Evolutionary conservation across 1,284 basidiomycete genomes (phyloP), one percentile per base, ranked within the genome.

Genomic region (Ustilago trichophora): DNA sequence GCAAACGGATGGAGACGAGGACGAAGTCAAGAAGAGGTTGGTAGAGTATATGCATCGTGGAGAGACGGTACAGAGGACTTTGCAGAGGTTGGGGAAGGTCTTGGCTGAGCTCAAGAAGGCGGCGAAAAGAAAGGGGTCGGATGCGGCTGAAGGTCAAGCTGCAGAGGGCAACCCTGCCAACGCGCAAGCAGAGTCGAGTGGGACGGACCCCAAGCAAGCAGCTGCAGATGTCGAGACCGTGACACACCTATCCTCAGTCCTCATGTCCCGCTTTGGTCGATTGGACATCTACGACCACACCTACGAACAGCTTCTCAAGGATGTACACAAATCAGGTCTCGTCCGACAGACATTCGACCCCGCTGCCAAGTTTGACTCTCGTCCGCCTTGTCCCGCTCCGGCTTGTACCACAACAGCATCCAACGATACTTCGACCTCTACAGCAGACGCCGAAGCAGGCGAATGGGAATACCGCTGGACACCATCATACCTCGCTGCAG

Each of bases 61-160:
- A 3, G 95, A 98, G 83, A 91, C 91, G 0, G 91, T 98, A 1
- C 84, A 97, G 21, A 91, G 92, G 78, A 91, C 93, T 4, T 82
- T 98, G 51, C 92, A 93, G 69, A 87, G 95, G 18, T 83, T 97
- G 1, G 95, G 95, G 10, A 84, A 59, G 12, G 48, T 24, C 3
- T 27, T 56, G 10, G 25, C 52, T n/a, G 45, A 54, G 8, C 37
- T 59, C 1, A 84, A 90, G 85, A 82, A 75, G 33, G 67, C 78
- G 8, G 24, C 76, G n/a, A n/a, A n/a, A n/a, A n/a, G n/a, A n/a
- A n/a, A n/a, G n/a, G n/a, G n/a, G n/a, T n/a, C n/a, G n/a, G n/a
- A n/a, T n/a, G n/a, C n/a, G n/a, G n/a, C n/a, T n/a, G n/a, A n/a
- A n/a, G n/a, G n/a, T n/a, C n/a, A n/a, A n/a, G n/a, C n/a, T n/a